Evolutionary conservation across 805 yeast genomes (phyloP).

Genomic region (Kazachstania psychrophila): DNA sequence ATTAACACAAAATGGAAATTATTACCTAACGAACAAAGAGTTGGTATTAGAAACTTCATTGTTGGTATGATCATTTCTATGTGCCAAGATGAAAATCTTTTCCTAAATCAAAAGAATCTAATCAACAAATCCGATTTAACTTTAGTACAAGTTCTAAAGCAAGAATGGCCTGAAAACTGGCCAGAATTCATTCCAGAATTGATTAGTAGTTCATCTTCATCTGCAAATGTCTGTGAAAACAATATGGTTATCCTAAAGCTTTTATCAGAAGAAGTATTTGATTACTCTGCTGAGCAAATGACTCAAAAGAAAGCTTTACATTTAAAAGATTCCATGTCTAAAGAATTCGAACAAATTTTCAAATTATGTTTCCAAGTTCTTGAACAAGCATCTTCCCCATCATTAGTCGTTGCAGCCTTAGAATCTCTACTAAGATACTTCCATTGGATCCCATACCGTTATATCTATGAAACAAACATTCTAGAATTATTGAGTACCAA

Average conservation of each 20-base stretch:
- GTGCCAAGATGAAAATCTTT: constrained; percentile 73
- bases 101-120: constrained; percentile 65
- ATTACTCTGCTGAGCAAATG: constrained; percentile 90
- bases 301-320: constrained; percentile 88
- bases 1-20: constrained; percentile 92
- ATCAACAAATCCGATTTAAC: constrained; percentile 91
- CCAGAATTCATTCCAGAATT: constrained; percentile 93
- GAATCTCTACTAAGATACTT: constrained; percentile 74
- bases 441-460: constrained; percentile 90
- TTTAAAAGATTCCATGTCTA: constrained; percentile 73
- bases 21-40: constrained; percentile 77
- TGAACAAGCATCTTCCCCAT: constrained; percentile 78
- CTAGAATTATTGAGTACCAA: constrained; percentile 63
- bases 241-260: constrained; percentile 88
- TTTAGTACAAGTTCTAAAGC: constrained; percentile 85
- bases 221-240: constrained; percentile 92
- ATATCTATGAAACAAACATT: constrained; percentile 79
- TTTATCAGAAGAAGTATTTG: constrained; percentile 92
- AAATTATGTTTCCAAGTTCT: constrained; percentile 87
- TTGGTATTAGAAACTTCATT: constrained; percentile 87
- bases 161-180: constrained; percentile 99
- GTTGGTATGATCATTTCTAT: constrained; percentile 88
- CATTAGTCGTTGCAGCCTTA: constrained; percentile 76
- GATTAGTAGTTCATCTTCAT: constrained; percentile 71
- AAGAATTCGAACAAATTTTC: constrained; percentile 88